Evolutionary conservation across 2,329 filamentous ascomycete genomes (phyloP).

Genomic region (Aureobasidium musti): DNA sequence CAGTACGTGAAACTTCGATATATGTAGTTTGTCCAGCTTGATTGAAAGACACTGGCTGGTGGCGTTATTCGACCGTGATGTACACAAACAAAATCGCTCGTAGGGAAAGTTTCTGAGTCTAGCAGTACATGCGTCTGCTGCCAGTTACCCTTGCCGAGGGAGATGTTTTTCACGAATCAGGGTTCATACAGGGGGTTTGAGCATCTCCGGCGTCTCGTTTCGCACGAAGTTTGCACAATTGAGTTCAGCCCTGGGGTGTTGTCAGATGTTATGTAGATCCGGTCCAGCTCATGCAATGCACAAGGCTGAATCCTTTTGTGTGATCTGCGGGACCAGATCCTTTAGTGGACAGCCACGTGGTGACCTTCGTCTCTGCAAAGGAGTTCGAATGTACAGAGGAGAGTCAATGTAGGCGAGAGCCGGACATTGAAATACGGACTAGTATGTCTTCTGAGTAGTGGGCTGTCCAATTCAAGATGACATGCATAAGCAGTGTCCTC

Average conservation of each 20-base stretch:
- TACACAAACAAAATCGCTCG: neutral
- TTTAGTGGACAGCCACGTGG: neutral
- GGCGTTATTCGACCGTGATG: neutral
- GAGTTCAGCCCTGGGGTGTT: neutral
- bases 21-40: neutral
- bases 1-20: neutral
- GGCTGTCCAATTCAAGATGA: neutral
- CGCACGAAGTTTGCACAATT: too few species aligned
- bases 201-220: neutral
- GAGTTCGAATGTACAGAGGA: too few species aligned
- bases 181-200: neutral
- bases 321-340: neutral
- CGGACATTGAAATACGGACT: neutral
- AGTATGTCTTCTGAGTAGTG: neutral
- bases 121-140: neutral
- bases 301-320: neutral
- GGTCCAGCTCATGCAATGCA: neutral
- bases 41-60: neutral
- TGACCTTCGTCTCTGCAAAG: neutral
- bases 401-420: neutral
- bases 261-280: neutral
- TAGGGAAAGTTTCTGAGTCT: neutral
- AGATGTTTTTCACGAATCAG: too few species aligned
- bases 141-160: neutral
- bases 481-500: neutral